Conservation (phyloP, 306 rosid genomes). For the Canavalia ensiformis region DNA sequence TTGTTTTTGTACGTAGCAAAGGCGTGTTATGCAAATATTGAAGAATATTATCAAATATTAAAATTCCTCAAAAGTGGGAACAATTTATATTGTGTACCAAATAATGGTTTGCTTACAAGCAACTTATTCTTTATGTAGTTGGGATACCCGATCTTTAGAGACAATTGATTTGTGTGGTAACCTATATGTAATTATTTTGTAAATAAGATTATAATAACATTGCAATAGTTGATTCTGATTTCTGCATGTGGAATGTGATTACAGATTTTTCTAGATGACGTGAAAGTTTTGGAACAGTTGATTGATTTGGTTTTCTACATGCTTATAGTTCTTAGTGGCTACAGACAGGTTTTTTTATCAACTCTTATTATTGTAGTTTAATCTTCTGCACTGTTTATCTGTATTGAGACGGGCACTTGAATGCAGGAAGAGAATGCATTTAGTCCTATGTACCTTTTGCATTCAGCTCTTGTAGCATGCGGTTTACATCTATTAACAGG, state of each 20-base stretch:
- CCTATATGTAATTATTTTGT: conserved; percentile 25
- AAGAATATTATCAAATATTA: conserved; percentile 8
- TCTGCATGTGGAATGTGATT: conserved; percentile 52
- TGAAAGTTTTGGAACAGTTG: conserved; percentile 79
- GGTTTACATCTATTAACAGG: conserved; percentile 76
- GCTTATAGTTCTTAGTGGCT: conserved; percentile 73
- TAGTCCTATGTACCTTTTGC: conserved; percentile 62
- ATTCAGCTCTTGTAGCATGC: conserved; percentile 84
- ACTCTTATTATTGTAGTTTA: conserved; percentile 45
- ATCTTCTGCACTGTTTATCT: conserved; percentile 40
- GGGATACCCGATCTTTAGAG: conserved; percentile 36
- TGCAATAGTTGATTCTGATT: conserved; percentile 45
- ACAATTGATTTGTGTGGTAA: conserved; percentile 22
- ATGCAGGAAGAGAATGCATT: conserved; percentile 73
- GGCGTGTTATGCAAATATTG: conserved; percentile 32
- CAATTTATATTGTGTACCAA: conserved; percentile 4
- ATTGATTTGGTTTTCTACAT: conserved; percentile 85
- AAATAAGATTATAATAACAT: conserved; percentile 26
- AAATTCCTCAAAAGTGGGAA: conserved; percentile 29
- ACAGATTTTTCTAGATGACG: conserved; percentile 89
- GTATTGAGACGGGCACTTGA: conserved; percentile 48
- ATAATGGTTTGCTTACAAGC: conserved; percentile 18
- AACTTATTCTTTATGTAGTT: not conserved
- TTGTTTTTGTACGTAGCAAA: conserved; percentile 23
- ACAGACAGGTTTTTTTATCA: conserved; percentile 74